A percentile compares a stretch with the other conserved stretches of the same genome.
phyloP scores from a whole-genome alignment of 805 yeast species.

The Naumovozyma dairenensis region DNA sequence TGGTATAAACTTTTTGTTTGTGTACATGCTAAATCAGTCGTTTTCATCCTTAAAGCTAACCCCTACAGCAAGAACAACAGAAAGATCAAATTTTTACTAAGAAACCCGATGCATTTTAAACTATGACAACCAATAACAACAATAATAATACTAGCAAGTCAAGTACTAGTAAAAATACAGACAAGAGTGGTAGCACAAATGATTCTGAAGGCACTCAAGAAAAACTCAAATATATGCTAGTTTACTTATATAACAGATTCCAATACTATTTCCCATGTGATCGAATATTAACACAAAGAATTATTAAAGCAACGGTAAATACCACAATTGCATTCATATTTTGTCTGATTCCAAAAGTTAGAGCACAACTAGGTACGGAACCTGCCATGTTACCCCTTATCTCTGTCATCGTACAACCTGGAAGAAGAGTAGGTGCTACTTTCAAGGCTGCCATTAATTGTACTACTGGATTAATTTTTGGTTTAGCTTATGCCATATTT shows the following conservation, averaged over 20 bases:
- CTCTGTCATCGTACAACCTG: constrained; percentile 41
- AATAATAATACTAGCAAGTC: too few species aligned
- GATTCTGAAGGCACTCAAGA: too few species aligned
- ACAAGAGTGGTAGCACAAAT: too few species aligned
- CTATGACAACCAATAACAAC: too few species aligned
- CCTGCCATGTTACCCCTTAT: constrained; percentile 38
- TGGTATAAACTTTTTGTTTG: too few species aligned
- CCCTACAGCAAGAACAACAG: too few species aligned
- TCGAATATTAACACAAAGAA: constrained; percentile 29
- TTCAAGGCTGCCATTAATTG: constrained; percentile 35
- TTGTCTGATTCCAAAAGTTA: constrained; percentile 31
- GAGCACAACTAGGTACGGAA: constrained; percentile 30
- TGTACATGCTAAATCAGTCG: too few species aligned
- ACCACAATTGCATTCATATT: constrained; percentile 35
- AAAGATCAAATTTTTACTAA: too few species aligned
- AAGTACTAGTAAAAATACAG: too few species aligned
- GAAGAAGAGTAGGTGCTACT: constrained; percentile 40
- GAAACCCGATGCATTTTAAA: too few species aligned
- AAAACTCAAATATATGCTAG: too few species aligned
- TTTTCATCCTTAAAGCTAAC: too few species aligned
- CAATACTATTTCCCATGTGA: constrained; percentile 24
- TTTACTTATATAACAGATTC: background rate
- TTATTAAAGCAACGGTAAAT: constrained; percentile 31
- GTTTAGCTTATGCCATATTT: constrained; percentile 34
- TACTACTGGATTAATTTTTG: constrained; percentile 33